A percentile compares a stretch with the other conserved stretches of the same genome.
Evolutionary conservation across 2,329 filamentous ascomycete genomes (phyloP).

Genomic region (Curvularia sp.): DNA sequence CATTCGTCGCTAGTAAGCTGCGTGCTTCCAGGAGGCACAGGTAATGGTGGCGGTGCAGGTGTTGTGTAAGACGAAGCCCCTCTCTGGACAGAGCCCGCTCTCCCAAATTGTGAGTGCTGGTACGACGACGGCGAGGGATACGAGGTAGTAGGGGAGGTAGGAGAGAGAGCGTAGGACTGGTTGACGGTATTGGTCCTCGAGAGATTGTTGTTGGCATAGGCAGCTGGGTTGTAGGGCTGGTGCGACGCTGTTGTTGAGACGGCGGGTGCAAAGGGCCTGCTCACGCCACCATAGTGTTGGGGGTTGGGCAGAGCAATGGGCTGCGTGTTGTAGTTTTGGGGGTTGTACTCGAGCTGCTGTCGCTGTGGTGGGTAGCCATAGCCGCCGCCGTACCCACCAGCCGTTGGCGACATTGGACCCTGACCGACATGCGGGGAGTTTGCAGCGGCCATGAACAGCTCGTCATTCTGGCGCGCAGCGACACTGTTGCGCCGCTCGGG

Average conservation of each 20-base stretch:
- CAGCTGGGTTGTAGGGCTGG: slow-evolving; percentile 55
- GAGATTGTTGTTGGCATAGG: slow-evolving; percentile 49
- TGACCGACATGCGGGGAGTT: slow-evolving; percentile 41
- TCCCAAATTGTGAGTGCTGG: slow-evolving; percentile 44
- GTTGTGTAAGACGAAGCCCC: slow-evolving; percentile 45
- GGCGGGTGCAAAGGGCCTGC: slow-evolving; percentile 43
- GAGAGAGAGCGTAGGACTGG: slow-evolving; percentile 49
- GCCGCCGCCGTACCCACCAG: slow-evolving; percentile 31
- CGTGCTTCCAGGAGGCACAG: slow-evolving; percentile 44
- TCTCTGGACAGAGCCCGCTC: slow-evolving; percentile 41
- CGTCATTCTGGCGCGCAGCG: slow-evolving; percentile 57
- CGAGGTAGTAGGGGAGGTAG: slow-evolving; percentile 40
- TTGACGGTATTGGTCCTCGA: slow-evolving; percentile 41
- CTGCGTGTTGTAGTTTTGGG: slow-evolving; percentile 64
- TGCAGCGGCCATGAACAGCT: slow-evolving; percentile 65
- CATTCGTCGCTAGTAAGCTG: slow-evolving; percentile 46
- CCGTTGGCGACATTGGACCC: slow-evolving; percentile 39
- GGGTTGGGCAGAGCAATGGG: slow-evolving; percentile 63
- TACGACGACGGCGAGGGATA: slow-evolving; percentile 42
- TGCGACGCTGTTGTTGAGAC: slow-evolving; percentile 33
- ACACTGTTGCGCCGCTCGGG: slow-evolving; percentile 48
- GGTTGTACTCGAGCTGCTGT: slow-evolving; percentile 62
- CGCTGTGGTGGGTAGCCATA: slow-evolving; percentile 53
- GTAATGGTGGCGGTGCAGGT: slow-evolving; percentile 47
- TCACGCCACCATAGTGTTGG: slow-evolving; percentile 61